These are phyloP conservation scores for Spirogloea muscicola DNA, from an alignment of 139 green algal species.

Conservation along the genomic window DNA sequence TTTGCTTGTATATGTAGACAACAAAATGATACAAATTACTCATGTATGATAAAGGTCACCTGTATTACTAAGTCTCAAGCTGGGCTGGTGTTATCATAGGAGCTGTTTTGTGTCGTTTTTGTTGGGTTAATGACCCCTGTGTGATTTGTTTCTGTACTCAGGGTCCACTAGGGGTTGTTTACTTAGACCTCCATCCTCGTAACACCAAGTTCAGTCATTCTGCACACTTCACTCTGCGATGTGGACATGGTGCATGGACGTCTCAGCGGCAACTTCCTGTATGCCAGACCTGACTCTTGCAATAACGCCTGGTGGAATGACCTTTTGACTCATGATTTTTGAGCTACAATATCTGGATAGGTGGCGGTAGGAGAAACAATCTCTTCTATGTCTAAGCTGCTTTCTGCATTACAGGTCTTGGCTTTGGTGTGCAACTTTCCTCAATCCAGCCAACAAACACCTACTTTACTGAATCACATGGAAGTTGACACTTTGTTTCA, in stretches of 20 bases:
- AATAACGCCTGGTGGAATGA: neutral
- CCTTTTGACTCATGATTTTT: neutral
- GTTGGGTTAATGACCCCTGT: neutral
- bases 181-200: slow-evolving; percentile 52
- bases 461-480: slow-evolving; percentile 26
- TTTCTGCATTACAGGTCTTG: slow-evolving; percentile 54
- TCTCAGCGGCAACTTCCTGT: neutral
- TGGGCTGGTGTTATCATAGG: no score
- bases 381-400: neutral
- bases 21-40: no score
- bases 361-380: neutral
- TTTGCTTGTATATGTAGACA: no score
- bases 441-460: neutral
- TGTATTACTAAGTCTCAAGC: no score
- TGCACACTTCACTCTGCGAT: slow-evolving; percentile 82
- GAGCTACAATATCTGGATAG: neutral
- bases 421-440: slow-evolving; percentile 70
- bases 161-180: slow-evolving; percentile 29
- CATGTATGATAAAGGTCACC: no score
- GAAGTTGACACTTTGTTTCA: slow-evolving; percentile 81
- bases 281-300: neutral
- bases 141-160: slow-evolving; percentile 12
- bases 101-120: no score
- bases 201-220: slow-evolving; percentile 67
- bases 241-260: slow-evolving; percentile 45